Percentiles rank a stretch among this genome's conserved stretches.
These are phyloP conservation scores for Pseudomonodictys pantanalensis DNA, from an alignment of 495 filamentous ascomycete species.

Conservation along the genomic window DNA sequence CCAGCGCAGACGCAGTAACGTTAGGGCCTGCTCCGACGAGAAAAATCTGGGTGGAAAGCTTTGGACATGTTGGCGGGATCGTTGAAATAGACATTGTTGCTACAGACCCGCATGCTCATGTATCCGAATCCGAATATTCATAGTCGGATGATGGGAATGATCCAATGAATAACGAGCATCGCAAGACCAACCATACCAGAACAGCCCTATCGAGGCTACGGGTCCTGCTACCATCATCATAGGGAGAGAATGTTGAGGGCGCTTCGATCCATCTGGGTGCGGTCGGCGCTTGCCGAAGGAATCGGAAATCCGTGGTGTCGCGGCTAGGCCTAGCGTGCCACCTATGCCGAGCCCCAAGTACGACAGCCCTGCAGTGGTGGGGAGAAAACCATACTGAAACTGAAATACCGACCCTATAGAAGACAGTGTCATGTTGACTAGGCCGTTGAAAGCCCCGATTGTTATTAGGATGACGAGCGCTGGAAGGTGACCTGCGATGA, in stretches of 20 bases:
- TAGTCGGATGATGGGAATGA: constrained; percentile 28
- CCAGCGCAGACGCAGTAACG: constrained; percentile 13
- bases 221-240: constrained; percentile 18
- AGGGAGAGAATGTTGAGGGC: constrained; percentile 33
- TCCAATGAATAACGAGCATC: constrained; percentile 32
- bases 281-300: not conserved
- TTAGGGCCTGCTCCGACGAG: constrained; percentile 15
- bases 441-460: not conserved
- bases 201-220: constrained; percentile 27
- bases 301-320: not conserved
- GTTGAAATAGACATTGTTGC: not conserved
- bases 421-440: not conserved
- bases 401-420: constrained; percentile 47
- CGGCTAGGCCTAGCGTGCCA: not conserved
- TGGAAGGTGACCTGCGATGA: not conserved
- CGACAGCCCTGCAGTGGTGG: constrained; percentile 23
- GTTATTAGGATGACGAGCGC: not conserved
- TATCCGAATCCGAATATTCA: constrained; percentile 28
- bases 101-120: constrained; percentile 10
- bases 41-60: constrained; percentile 15
- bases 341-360: constrained; percentile 34
- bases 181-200: constrained; percentile 34
- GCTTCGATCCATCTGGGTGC: constrained; percentile 1
- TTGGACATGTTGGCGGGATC: too few species aligned
- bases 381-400: constrained; percentile 46